A percentile compares a stretch with the other conserved stretches of the same genome.
phyloP scores from a whole-genome alignment of 2,329 filamentous ascomycete genomes.

The Tolypocladium amazonense region DNA sequence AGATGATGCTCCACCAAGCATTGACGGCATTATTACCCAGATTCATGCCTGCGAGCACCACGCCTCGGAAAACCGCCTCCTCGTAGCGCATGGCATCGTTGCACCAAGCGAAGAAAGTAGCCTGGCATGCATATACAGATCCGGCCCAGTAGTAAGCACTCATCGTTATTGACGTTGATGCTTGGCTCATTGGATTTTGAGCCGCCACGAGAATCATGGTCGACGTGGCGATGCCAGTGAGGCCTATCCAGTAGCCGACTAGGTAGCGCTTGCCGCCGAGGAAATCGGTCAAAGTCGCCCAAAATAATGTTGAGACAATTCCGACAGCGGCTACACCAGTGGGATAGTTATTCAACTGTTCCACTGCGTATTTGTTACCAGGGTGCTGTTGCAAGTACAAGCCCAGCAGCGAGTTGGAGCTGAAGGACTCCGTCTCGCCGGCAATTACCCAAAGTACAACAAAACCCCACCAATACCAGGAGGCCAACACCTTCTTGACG shows the following conservation, averaged over 20 bases:
- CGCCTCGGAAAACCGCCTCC: slow-evolving; percentile 49
- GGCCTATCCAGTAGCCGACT: slow-evolving; percentile 54
- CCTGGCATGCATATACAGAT: slow-evolving; percentile 60
- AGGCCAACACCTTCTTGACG: slow-evolving; percentile 42
- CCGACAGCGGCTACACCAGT: slow-evolving; percentile 45
- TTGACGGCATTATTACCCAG: slow-evolving; percentile 57
- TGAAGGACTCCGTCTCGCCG: slow-evolving; percentile 62
- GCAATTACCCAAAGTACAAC: slow-evolving; percentile 58
- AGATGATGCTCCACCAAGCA: slow-evolving; percentile 63
- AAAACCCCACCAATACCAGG: slow-evolving; percentile 58
- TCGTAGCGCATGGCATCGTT: slow-evolving; percentile 59
- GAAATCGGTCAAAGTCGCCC: slow-evolving; percentile 58
- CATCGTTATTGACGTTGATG: slow-evolving; percentile 44
- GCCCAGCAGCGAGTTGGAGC: slow-evolving; percentile 46
- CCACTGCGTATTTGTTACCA: slow-evolving; percentile 27
- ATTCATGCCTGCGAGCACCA: slow-evolving; percentile 66
- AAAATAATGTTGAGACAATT: slow-evolving; percentile 54
- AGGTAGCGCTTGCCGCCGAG: slow-evolving; percentile 52
- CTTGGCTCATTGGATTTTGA: slow-evolving; percentile 22
- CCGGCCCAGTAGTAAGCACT: slow-evolving; percentile 62
- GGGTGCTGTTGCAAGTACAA: slow-evolving; percentile 41
- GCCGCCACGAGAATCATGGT: slow-evolving; percentile 49
- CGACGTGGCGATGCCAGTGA: slow-evolving; percentile 53
- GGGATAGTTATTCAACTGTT: slow-evolving; percentile 46
- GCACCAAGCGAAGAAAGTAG: slow-evolving; percentile 67